phyloP scores from a whole-genome alignment of 192 early-diverging fungal genomes.

The Mortierella antarctica region DNA sequence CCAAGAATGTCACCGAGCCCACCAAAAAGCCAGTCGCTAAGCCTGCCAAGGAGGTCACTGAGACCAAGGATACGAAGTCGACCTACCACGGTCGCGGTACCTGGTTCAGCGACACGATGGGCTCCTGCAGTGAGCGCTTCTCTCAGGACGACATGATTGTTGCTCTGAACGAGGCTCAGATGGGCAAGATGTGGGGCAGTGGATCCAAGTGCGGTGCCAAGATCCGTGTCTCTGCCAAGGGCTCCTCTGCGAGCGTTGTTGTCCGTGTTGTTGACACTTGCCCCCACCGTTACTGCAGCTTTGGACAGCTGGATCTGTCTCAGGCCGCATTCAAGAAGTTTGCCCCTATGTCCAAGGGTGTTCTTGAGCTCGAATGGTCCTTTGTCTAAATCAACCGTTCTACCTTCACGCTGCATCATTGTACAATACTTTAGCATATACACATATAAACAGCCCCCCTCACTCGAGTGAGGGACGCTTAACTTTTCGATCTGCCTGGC shows the following conservation, averaged over 20 bases:
- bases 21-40: background rate
- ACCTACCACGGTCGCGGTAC: constrained; percentile 39
- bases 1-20: background rate
- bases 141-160: constrained; percentile 47
- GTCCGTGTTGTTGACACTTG: constrained; percentile 45
- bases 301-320: constrained; percentile 36
- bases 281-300: constrained; percentile 35
- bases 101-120: constrained; percentile 47
- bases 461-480: too few relatives aligned
- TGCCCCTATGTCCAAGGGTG: constrained; percentile 26
- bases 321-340: constrained; percentile 42
- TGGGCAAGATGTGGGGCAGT: constrained; percentile 29
- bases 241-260: constrained; percentile 15
- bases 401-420: background rate
- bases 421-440: too few relatives aligned
- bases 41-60: background rate
- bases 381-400: constrained; percentile 24
- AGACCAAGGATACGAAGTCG: constrained; percentile 2
- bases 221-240: constrained; percentile 39
- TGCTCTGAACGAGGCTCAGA: constrained; percentile 44
- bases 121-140: constrained; percentile 37
- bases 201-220: constrained; percentile 41
- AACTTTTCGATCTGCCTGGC: too few relatives aligned
- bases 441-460: too few relatives aligned
- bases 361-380: constrained; percentile 38